Evolutionary conservation across 345 rosid species (phyloP).

Genomic region (Cardamine chenopodiifolia): DNA sequence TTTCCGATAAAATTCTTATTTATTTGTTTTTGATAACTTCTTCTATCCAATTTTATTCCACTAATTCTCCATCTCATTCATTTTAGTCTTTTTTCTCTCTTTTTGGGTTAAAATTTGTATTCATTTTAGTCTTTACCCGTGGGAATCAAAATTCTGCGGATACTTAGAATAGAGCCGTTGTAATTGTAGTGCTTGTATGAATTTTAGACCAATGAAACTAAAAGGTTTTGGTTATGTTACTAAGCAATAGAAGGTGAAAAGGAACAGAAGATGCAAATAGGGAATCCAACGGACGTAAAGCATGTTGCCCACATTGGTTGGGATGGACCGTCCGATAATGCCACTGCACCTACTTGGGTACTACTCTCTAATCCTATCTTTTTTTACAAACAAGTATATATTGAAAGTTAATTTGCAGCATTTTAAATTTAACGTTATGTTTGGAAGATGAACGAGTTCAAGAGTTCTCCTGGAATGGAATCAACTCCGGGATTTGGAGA

Average conservation of each 20-base stretch:
- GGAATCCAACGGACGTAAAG: constrained; percentile 86
- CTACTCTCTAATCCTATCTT: not conserved
- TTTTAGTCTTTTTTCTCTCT: no score
- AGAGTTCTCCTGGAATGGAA: constrained; percentile 4
- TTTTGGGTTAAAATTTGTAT: no score
- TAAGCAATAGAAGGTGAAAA: constrained; percentile 54
- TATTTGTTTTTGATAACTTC: no score
- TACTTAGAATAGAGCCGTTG: not conserved
- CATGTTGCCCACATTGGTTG: constrained; percentile 95
- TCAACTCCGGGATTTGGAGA: not conserved
- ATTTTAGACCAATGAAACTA: not conserved
- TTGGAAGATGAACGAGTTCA: constrained; percentile 28
- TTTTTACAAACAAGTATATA: not conserved
- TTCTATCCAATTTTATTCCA: no score
- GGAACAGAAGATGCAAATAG: constrained; percentile 76
- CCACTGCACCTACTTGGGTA: constrained; percentile 29
- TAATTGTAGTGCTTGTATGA: not conserved
- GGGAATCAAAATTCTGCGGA: not conserved
- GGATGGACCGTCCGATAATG: constrained; percentile 50
- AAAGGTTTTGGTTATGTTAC: not conserved
- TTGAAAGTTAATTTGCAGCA: not conserved
- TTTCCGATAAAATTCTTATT: no score
- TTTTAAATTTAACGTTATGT: not conserved
- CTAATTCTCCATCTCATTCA: no score
- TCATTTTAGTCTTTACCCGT: no score